Evolutionary conservation across 75 land plant species (phyloP).

Genomic region (Selaginella moellendorffii): DNA sequence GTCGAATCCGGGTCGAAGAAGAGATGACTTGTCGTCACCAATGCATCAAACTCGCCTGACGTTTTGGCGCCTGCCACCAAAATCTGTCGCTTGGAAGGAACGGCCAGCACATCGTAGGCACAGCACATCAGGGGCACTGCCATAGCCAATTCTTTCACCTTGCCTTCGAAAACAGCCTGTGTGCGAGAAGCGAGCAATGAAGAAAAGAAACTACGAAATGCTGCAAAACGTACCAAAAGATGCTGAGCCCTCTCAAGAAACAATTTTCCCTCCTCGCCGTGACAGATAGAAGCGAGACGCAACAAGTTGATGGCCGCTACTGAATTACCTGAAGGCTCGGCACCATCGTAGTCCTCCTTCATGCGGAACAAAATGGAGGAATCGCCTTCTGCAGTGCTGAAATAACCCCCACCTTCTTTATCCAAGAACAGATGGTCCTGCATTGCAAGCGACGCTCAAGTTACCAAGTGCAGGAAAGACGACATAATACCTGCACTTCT

Average conservation of each 20-base stretch:
- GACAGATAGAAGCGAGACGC: slow-evolving; percentile 46
- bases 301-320: slow-evolving; percentile 81
- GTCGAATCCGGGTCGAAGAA: slow-evolving; percentile 54
- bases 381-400: slow-evolving; percentile 86
- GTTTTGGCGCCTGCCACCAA: slow-evolving; percentile 63
- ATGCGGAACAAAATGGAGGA: slow-evolving; percentile 77
- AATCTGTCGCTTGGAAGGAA: slow-evolving; percentile 61
- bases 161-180: slow-evolving; percentile 80
- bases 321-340: slow-evolving; percentile 96
- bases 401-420: slow-evolving; percentile 82
- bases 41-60: slow-evolving; percentile 41
- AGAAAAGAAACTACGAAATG: slow-evolving; percentile 5
- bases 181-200: not conserved
- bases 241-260: slow-evolving; percentile 64
- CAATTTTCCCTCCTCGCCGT: slow-evolving; percentile 27
- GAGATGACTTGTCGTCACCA: slow-evolving; percentile 46
- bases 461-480: not conserved
- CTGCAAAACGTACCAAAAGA: slow-evolving; percentile 47
- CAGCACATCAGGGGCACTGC: slow-evolving; percentile 95
- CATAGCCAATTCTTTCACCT: slow-evolving; percentile 62
- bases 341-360: slow-evolving; percentile 97
- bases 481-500: slow-evolving; percentile 45
- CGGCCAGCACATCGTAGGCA: slow-evolving; percentile 63
- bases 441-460: not conserved
- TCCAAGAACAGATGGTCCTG: slow-evolving; percentile 89